Evolutionary conservation across 768 basidiomycete species (phyloP).

Genomic region (Tricholoma terreum): DNA sequence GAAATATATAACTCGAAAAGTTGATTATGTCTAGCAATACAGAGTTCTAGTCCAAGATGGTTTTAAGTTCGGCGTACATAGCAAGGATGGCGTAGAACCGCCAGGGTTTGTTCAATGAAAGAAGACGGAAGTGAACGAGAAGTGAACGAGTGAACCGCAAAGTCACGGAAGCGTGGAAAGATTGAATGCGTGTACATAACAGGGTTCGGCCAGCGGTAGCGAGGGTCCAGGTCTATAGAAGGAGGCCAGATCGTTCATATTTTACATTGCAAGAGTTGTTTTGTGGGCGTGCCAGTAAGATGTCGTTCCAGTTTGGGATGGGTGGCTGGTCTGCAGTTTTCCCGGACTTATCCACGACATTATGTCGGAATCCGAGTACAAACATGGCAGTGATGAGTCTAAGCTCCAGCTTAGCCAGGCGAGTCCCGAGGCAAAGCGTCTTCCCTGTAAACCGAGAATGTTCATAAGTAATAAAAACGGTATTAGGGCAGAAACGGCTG

Average conservation of each 20-base stretch:
- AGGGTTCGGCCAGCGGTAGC: background rate
- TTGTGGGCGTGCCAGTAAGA: conserved; percentile 57
- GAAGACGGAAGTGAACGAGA: background rate
- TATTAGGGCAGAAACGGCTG: conserved; percentile 25
- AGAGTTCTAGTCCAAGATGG: conserved; percentile 6
- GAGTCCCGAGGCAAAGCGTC: conserved; percentile 67
- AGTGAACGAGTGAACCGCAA: background rate
- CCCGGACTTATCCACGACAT: conserved; percentile 53
- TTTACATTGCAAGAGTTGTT: conserved; percentile 49
- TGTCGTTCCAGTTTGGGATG: conserved; percentile 77
- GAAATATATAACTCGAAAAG: conserved; percentile 18
- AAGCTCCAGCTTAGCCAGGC: conserved; percentile 70
- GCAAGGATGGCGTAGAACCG: background rate
- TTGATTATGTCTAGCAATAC: conserved; percentile 10
- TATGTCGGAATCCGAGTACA: conserved; percentile 59
- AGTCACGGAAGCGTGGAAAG: background rate
- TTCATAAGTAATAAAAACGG: conserved; percentile 8
- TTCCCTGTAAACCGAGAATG: conserved; percentile 45
- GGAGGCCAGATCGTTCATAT: conserved; percentile 39
- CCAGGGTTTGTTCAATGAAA: background rate
- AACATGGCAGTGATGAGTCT: conserved; percentile 70
- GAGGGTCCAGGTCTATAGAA: conserved; percentile 26
- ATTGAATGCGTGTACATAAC: background rate
- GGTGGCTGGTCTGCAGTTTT: conserved; percentile 29
- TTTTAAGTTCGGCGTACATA: background rate